Evolutionary conservation across 2,329 filamentous ascomycete species (phyloP), one percentile per base, ranked within the genome.

Genomic region (Neofusicoccum parvum): DNA sequence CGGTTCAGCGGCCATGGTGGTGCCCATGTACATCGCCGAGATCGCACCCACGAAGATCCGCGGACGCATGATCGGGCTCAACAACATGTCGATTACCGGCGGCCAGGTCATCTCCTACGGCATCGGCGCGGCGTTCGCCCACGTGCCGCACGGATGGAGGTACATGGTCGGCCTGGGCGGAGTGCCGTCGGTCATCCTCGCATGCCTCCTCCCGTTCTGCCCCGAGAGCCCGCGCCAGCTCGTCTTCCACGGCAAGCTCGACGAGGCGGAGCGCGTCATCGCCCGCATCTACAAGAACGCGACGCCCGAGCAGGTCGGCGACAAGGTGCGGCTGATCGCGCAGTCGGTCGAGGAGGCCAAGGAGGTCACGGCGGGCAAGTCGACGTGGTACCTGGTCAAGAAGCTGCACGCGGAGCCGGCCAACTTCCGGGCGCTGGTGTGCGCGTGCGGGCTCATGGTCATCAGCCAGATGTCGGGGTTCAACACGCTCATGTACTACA

Each of bases 381-480:
- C 76, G 20, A 68, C 72, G 3, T 80, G 79, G 72, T 80, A 75
- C 69, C 75, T 80, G 10, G 70, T 82, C 65, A 82, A 81, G 70
- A 79, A 82, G 68, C 78, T 85, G 27, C 81, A 84, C 65, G 73
- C 75, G 12, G 72, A 78, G 14, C 78, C 80, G 0, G 70, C 74
- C n/a, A 83, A 82, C 65, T 75, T 81, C 53, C 77, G 82, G 11
- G 81, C 81, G 12, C 72, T 83, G 14, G 70, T 83, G 45, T 73
- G 76, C 48, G 82, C 80, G 2, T 85, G 82, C 64, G 79, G 80
- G n/a, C 70, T 84, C n/a, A 85, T 85, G 81, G 82, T 81, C 17
- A 80, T 84, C 48, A 80, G 77, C 14, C 83, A 85, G 62, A 70
- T 83, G n/a, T 75, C 76, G 1, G 81, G 81, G 2, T 82, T 82